Evolutionary conservation across 768 basidiomycete species (phyloP).

Genomic region (Tulasnella sp.): DNA sequence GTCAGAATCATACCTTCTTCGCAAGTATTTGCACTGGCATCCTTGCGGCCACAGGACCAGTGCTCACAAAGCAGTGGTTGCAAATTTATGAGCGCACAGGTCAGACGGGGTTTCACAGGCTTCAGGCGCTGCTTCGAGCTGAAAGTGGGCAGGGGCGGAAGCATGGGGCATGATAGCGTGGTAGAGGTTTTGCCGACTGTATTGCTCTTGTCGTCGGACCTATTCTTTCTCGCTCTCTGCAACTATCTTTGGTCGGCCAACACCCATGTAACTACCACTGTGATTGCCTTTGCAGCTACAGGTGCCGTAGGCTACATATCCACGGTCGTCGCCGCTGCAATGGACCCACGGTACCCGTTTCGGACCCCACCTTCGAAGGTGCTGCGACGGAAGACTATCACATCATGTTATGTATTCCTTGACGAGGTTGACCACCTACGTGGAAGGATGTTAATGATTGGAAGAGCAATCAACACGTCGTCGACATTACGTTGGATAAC

Average conservation of each 20-base stretch:
- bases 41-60: background rate
- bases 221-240: background rate
- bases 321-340: background rate
- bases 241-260: background rate
- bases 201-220: background rate
- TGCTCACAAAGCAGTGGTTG: background rate
- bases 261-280: background rate
- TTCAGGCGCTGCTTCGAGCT: background rate
- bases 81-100: background rate
- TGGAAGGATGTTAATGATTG: too few relatives aligned
- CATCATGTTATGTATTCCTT: too few relatives aligned
- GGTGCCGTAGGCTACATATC: background rate
- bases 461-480: too few relatives aligned
- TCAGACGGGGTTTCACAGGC: background rate
- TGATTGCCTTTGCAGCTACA: background rate
- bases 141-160: background rate
- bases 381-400: background rate
- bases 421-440: too few relatives aligned
- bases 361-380: background rate
- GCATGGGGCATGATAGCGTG: background rate
- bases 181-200: background rate
- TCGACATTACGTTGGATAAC: too few relatives aligned
- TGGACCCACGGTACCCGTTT: background rate
- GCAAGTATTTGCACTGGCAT: background rate
- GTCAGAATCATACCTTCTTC: background rate